These are phyloP conservation scores for Agrocybe chaxingu DNA, from an alignment of 768 basidiomycete genomes.

Conservation along the genomic window DNA sequence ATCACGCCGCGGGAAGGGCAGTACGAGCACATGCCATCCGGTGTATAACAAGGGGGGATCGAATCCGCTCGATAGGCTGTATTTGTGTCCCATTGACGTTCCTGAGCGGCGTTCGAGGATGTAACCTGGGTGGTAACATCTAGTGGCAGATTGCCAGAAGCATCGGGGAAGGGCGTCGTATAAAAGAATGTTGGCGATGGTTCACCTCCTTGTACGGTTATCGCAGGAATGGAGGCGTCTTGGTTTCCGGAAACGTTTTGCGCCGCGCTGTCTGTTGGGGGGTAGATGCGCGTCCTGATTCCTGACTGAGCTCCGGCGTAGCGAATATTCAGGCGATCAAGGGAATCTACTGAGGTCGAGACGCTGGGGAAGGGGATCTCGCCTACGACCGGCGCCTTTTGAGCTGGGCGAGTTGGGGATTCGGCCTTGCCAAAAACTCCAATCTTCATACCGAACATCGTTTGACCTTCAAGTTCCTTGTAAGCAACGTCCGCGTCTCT, in stretches of 20 bases:
- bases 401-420: not conserved
- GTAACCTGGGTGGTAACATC: not conserved
- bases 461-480: slow-evolving; percentile 43
- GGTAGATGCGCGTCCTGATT: slow-evolving; percentile 30
- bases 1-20: slow-evolving; percentile 25
- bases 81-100: slow-evolving; percentile 13
- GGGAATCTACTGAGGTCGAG: slow-evolving; percentile 15
- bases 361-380: slow-evolving; percentile 6
- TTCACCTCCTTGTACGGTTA: not conserved
- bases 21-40: slow-evolving; percentile 21
- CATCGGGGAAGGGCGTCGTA: slow-evolving; percentile 17
- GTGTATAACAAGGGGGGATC: slow-evolving; percentile 12
- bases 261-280: slow-evolving; percentile 17
- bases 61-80: slow-evolving; percentile 11
- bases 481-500: slow-evolving; percentile 54
- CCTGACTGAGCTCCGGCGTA: slow-evolving; percentile 31
- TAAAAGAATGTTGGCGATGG: slow-evolving; percentile 36
- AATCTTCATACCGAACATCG: slow-evolving; percentile 51
- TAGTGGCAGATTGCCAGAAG: not conserved
- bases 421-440: slow-evolving; percentile 32
- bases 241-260: slow-evolving; percentile 13
- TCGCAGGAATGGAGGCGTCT: not conserved
- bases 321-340: slow-evolving; percentile 19
- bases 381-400: not conserved
- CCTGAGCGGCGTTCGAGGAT: not conserved